A percentile compares a stretch with the other conserved stretches of the same genome.
Evolutionary conservation across 108 stramenopile genomes (phyloP).

Genomic region (Aureococcus anophagefferens): DNA sequence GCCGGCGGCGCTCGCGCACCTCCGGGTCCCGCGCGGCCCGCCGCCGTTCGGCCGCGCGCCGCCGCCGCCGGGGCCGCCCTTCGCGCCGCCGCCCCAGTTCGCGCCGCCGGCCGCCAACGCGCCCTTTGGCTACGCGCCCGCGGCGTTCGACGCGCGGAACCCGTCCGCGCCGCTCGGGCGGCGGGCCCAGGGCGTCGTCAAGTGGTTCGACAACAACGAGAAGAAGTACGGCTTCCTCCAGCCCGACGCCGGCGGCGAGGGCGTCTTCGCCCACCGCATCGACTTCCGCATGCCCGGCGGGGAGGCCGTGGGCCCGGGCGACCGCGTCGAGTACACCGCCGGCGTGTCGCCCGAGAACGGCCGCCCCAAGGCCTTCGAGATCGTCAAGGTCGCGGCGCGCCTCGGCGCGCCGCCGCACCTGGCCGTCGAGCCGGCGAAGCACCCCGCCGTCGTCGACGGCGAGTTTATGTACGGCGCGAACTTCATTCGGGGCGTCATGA

Average conservation of each 20-base stretch:
- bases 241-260: background rate
- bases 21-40: no score
- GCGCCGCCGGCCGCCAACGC: no score
- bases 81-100: no score
- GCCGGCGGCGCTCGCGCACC: no score
- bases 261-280: background rate
- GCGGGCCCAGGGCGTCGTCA: background rate
- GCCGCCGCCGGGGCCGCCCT: no score
- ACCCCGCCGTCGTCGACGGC: no score
- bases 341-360: background rate
- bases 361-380: background rate
- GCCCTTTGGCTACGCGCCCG: no score
- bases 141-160: no score
- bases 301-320: background rate
- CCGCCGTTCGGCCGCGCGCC: no score
- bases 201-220: background rate
- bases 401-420: background rate
- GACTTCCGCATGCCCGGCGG: background rate
- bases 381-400: background rate
- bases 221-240: constrained; percentile 3
- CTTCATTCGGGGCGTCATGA: background rate
- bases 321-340: background rate
- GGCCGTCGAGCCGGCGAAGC: no score
- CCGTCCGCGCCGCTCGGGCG: no score
- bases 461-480: no score